These are phyloP conservation scores for Aspergillus olivimuriae DNA, from an alignment of 495 filamentous ascomycete species.

Conservation along the genomic window DNA sequence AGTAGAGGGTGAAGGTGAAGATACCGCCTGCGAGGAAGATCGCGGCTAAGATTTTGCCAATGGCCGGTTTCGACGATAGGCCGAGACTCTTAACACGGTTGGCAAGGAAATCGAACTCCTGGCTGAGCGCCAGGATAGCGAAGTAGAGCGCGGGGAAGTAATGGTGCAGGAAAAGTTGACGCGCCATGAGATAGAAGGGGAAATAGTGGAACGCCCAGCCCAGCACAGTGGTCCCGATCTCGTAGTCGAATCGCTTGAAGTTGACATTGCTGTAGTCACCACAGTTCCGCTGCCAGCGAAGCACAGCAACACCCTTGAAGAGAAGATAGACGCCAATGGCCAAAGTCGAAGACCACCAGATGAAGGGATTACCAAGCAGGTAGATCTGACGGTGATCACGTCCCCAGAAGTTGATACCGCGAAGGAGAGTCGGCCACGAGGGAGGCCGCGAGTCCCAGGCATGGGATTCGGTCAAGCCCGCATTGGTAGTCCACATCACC, in stretches of 20 bases:
- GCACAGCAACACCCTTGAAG: constrained; percentile 82
- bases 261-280: constrained; percentile 71
- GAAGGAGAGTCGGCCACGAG: constrained; percentile 87
- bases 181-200: constrained; percentile 96
- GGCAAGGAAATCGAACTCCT: constrained; percentile 78
- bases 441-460: constrained; percentile 95
- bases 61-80: constrained; percentile 59
- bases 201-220: constrained; percentile 97
- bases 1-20: constrained; percentile 73
- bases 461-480: constrained; percentile 91
- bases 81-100: constrained; percentile 61
- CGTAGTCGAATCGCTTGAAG: constrained; percentile 97
- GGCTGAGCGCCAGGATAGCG: constrained; percentile 80
- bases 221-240: constrained; percentile 82
- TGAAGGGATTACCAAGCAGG: constrained; percentile 87
- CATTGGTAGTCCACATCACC: constrained; percentile 99
- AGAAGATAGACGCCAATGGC: constrained; percentile 69
- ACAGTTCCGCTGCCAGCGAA: constrained; percentile 91
- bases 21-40: constrained; percentile 66
- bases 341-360: constrained; percentile 89
- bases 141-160: constrained; percentile 97
- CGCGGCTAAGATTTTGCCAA: constrained; percentile 65
- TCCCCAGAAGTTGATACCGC: constrained; percentile 99
- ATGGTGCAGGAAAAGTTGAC: constrained; percentile 95
- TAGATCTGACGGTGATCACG: constrained; percentile 92